Percentiles rank a stretch among this genome's conserved stretches.
Evolutionary conservation across 495 filamentous ascomycete genomes (phyloP).

Genomic region (Hyaloscypha hepaticicola): DNA sequence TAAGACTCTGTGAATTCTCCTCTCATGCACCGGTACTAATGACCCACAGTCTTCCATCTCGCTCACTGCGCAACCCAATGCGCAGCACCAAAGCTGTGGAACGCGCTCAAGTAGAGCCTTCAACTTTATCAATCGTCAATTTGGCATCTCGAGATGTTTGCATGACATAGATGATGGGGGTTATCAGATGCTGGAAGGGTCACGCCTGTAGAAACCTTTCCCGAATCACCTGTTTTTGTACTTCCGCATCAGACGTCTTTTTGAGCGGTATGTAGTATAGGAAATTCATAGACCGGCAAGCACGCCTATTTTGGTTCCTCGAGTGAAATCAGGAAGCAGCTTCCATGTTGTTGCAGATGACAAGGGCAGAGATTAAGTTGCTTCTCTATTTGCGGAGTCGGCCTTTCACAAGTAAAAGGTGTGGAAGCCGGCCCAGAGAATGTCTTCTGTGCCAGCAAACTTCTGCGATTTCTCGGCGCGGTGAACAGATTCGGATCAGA

Average conservation of each 20-base stretch:
- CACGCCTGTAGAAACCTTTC: conserved; percentile 25
- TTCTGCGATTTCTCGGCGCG: no score
- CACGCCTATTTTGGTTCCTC: background rate
- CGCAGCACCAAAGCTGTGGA: conserved; percentile 94
- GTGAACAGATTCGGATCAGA: background rate
- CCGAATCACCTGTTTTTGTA: conserved; percentile 24
- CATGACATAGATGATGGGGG: conserved; percentile 23
- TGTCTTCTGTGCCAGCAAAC: background rate
- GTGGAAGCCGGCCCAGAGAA: background rate
- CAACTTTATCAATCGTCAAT: conserved; percentile 5
- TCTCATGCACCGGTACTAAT: conserved; percentile 20
- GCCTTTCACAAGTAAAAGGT: conserved; percentile 26
- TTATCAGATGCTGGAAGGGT: conserved; percentile 8
- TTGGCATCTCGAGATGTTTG: conserved; percentile 5
- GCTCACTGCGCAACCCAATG: conserved; percentile 88
- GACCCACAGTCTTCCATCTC: conserved; percentile 85
- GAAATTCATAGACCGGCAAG: conserved; percentile 23
- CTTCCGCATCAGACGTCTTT: conserved; percentile 24
- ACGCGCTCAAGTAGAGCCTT: conserved; percentile 75
- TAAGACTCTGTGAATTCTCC: conserved; percentile 52
- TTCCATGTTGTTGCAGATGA: background rate
- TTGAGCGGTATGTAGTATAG: conserved; percentile 34
- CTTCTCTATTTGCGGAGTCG: conserved; percentile 8
- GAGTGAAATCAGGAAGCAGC: background rate
- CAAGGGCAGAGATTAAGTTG: conserved; percentile 13